Percentiles rank a stretch among this genome's conserved stretches.
These are phyloP conservation scores for Acanthamoeba divionensis DNA, from an alignment of 208 protist species.

Conservation along the genomic window DNA sequence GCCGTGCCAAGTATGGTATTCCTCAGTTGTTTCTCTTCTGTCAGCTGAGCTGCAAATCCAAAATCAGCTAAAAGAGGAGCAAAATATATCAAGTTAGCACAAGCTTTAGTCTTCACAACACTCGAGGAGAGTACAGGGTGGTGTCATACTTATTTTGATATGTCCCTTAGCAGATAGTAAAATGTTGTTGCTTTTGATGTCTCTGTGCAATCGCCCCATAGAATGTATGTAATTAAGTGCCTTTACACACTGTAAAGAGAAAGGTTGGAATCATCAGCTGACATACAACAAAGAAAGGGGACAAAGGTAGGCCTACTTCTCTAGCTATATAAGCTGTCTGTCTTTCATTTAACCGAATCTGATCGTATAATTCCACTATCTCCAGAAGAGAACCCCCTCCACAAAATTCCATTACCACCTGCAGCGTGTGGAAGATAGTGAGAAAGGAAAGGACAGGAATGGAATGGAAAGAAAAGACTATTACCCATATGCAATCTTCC, in stretches of 20 bases:
- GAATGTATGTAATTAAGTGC: slow-evolving; percentile 74
- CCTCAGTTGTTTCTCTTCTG: slow-evolving; percentile 70
- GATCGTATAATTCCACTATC: slow-evolving; percentile 66
- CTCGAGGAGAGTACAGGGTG: neutral
- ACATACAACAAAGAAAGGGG: neutral
- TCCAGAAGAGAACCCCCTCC: slow-evolving; percentile 73
- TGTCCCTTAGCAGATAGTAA: slow-evolving; percentile 62
- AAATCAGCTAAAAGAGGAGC: slow-evolving; percentile 70
- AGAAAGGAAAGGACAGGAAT: neutral
- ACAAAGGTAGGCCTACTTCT: neutral
- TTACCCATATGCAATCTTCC: slow-evolving; percentile 29
- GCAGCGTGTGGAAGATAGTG: neutral
- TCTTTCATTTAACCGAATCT: slow-evolving; percentile 58
- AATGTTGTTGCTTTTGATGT: slow-evolving; percentile 86
- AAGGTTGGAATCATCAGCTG: neutral
- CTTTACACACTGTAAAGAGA: neutral
- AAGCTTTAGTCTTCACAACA: neutral
- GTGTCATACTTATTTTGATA: slow-evolving; percentile 59
- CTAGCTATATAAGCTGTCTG: slow-evolving; percentile 67
- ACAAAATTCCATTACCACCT: slow-evolving; percentile 79
- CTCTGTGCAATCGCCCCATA: slow-evolving; percentile 79
- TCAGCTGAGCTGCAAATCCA: slow-evolving; percentile 81
- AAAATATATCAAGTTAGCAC: neutral
- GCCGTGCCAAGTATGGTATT: slow-evolving; percentile 79
- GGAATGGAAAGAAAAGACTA: neutral